These are phyloP conservation scores for Colletotrichum costaricense DNA, from an alignment of 2,329 filamentous ascomycete species.

Conservation along the genomic window DNA sequence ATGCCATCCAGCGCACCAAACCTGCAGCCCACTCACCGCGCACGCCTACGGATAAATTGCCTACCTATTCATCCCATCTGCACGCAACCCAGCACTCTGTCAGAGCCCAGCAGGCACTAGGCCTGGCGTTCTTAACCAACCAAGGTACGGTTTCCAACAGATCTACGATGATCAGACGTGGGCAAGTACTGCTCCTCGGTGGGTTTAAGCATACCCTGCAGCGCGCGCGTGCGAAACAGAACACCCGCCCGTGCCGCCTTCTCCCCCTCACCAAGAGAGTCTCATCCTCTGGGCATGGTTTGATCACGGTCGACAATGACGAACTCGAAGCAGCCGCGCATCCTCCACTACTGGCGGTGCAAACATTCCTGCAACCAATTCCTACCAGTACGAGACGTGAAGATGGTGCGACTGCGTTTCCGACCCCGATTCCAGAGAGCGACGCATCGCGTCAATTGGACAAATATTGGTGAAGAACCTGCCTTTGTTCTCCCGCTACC, in stretches of 20 bases:
- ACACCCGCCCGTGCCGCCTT: conserved; percentile 27
- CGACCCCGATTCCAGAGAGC: neutral
- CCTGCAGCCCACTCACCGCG: neutral
- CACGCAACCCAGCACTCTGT: conserved; percentile 4
- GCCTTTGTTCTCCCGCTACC: conserved; percentile 25
- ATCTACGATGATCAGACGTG: conserved; percentile 22
- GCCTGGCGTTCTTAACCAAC: conserved; percentile 4
- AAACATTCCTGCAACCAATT: neutral
- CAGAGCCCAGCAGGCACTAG: conserved; percentile 6
- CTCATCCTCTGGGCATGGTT: neutral
- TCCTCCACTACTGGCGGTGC: neutral
- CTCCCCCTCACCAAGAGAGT: neutral
- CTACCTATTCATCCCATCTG: conserved; percentile 20
- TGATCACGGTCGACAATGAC: too few relatives aligned
- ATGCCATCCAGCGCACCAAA: conserved; percentile 3
- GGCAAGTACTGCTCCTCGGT: neutral
- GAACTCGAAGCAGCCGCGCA: neutral
- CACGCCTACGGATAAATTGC: neutral
- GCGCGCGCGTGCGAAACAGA: conserved; percentile 15
- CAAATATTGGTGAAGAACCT: conserved; percentile 8
- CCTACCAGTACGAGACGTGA: neutral
- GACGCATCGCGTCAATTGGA: conserved; percentile 1
- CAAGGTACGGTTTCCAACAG: neutral
- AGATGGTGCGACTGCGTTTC: neutral
- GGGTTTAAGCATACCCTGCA: conserved; percentile 6